Percentiles rank a stretch among this genome's conserved stretches.
Conservation (phyloP, 257 asterid species). For the Scutellaria minor region DNA sequence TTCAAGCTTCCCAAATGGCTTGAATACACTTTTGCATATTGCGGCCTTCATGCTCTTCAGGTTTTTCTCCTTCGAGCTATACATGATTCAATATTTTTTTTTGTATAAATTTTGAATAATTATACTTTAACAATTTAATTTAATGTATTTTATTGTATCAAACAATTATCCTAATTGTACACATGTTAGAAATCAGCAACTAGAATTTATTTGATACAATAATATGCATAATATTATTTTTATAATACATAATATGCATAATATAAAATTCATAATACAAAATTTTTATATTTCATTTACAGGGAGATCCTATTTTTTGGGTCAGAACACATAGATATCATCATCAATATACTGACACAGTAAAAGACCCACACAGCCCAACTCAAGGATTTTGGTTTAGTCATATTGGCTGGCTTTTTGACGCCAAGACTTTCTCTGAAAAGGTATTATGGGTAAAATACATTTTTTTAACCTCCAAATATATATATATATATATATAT, state of each 20-base stretch:
- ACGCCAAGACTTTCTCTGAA: slow-evolving; percentile 42
- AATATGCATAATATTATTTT: too few species aligned
- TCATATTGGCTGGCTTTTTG: slow-evolving; percentile 81
- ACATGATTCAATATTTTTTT: too few species aligned
- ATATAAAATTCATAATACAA: too few species aligned
- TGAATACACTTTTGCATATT: neutral
- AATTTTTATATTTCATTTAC: neutral
- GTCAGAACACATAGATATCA: neutral
- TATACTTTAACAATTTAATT: too few species aligned
- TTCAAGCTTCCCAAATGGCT: slow-evolving; percentile 10
- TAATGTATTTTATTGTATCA: too few species aligned
- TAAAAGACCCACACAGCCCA: slow-evolving; percentile 50
- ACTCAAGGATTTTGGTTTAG: slow-evolving; percentile 81
- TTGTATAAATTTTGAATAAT: too few species aligned
- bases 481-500: too few species aligned
- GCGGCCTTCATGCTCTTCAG: neutral
- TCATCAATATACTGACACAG: neutral
- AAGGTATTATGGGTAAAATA: slow-evolving; percentile 44
- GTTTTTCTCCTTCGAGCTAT: neutral
- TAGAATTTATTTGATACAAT: too few species aligned
- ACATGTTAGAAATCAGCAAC: too few species aligned
- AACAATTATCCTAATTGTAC: too few species aligned
- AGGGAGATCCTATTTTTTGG: neutral
- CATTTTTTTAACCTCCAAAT: too few species aligned
- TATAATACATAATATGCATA: too few species aligned